Percentiles rank a stretch among this genome's conserved stretches.
Evolutionary conservation across 2,329 filamentous ascomycete species (phyloP).

Genomic region (Mycosphaerella arachidis): DNA sequence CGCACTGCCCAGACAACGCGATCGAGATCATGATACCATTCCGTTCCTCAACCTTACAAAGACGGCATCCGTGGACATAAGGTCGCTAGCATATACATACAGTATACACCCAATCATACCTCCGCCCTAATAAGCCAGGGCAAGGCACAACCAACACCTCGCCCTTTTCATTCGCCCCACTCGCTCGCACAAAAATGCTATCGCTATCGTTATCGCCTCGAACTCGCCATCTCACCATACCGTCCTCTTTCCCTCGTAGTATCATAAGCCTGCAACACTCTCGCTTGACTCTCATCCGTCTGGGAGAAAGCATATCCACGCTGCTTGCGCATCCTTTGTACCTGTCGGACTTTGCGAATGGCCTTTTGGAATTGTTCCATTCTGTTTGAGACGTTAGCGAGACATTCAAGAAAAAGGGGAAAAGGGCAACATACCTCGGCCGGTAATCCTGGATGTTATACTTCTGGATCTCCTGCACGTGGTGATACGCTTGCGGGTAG

Average conservation of each 20-base stretch:
- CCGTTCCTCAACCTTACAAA: background rate
- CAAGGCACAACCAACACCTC: background rate
- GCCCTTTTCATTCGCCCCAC: background rate
- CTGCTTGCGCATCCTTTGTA: constrained; percentile 98
- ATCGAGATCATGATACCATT: background rate
- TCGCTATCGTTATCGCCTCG: constrained; percentile 13
- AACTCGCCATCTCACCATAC: constrained; percentile 88
- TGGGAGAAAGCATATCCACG: constrained; percentile 97
- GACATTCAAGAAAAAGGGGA: background rate
- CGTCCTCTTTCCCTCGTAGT: constrained; percentile 86
- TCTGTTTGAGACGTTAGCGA: constrained; percentile 42
- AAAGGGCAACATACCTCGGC: constrained; percentile 62
- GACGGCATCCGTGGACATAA: background rate
- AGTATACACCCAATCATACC: background rate
- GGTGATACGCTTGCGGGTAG: constrained; percentile 89
- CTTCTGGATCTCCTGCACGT: constrained; percentile 99
- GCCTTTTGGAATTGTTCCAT: constrained; percentile 99
- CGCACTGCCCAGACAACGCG: too few species aligned
- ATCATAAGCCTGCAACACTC: constrained; percentile 95
- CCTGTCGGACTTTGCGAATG: constrained; percentile 95
- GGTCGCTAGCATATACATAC: background rate
- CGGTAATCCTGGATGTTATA: constrained; percentile 99
- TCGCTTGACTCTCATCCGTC: constrained; percentile 91
- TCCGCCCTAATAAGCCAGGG: too few species aligned
- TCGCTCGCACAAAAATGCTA: background rate